phyloP scores from a whole-genome alignment of 2,329 filamentous ascomycete species.

The Calonectria ilicicola region DNA sequence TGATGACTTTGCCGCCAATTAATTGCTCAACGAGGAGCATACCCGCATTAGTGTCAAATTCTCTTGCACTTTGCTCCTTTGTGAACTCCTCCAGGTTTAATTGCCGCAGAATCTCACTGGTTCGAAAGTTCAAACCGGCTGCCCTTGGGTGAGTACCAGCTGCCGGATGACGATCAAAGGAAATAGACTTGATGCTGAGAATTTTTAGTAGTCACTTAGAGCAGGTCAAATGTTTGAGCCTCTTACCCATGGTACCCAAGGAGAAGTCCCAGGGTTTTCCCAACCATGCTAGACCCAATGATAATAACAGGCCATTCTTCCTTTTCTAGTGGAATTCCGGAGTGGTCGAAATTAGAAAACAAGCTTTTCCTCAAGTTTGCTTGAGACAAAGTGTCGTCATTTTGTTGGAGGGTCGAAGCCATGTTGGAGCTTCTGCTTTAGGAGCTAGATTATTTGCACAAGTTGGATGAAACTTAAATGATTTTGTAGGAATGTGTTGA shows the following conservation, averaged over 20 bases:
- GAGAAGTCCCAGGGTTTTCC: background rate
- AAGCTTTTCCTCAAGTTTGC: background rate
- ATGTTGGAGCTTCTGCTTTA: background rate
- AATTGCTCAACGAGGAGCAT: background rate
- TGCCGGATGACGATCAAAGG: background rate
- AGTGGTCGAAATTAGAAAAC: background rate
- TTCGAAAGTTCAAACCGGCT: slow-evolving; percentile 6
- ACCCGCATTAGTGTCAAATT: slow-evolving; percentile 2
- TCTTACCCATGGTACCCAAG: slow-evolving; percentile 1
- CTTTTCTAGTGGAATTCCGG: background rate
- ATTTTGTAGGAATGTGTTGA: background rate
- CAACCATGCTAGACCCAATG: slow-evolving; percentile 10
- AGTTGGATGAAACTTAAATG: too few species aligned
- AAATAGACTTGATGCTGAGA: background rate
- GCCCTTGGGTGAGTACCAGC: slow-evolving; percentile 3
- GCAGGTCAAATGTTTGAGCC: too few species aligned
- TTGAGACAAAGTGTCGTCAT: background rate
- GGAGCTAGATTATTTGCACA: background rate
- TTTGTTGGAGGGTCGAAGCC: background rate
- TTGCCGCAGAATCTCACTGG: slow-evolving; percentile 3
- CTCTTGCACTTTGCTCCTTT: background rate
- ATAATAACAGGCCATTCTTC: slow-evolving; percentile 12
- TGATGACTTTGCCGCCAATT: background rate
- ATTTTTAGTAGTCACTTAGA: background rate
- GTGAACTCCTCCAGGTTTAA: background rate